Conservation (phyloP, 2,329 filamentous ascomycete genomes). For the Seiridium unicorne region DNA sequence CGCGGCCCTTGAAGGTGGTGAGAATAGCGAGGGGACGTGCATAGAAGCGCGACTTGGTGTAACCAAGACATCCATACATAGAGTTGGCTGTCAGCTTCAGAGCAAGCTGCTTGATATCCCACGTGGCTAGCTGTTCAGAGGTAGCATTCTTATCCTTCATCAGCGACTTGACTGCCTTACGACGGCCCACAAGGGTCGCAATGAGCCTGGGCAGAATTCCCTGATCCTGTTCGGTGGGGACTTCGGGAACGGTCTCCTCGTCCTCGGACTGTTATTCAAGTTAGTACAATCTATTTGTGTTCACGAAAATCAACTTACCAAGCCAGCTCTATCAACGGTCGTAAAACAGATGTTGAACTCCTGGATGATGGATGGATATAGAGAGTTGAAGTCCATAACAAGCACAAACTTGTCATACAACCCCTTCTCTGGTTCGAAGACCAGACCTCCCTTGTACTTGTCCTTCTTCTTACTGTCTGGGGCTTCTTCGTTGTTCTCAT, state of each 20-base stretch:
- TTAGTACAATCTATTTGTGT: slow-evolving; percentile 23
- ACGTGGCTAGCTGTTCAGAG: slow-evolving; percentile 81
- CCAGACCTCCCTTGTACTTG: slow-evolving; percentile 97
- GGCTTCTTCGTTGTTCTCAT: slow-evolving; percentile 65
- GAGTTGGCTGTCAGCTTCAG: slow-evolving; percentile 98
- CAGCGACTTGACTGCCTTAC: slow-evolving; percentile 88
- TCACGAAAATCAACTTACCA: slow-evolving; percentile 52
- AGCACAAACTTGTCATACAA: slow-evolving; percentile 97
- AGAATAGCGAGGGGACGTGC: slow-evolving; percentile 91
- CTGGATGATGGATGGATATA: slow-evolving; percentile 98
- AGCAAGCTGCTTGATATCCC: slow-evolving; percentile 97
- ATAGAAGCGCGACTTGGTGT: slow-evolving; percentile 96
- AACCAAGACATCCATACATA: slow-evolving; percentile 98
- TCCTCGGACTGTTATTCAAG: slow-evolving; percentile 59
- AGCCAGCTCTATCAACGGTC: slow-evolving; percentile 76
- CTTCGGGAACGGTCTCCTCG: slow-evolving; percentile 85
- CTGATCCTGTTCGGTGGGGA: slow-evolving; percentile 73
- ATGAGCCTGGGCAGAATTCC: slow-evolving; percentile 91
- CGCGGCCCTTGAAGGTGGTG: slow-evolving; percentile 94
- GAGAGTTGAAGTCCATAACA: slow-evolving; percentile 99
- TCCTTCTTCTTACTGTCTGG: slow-evolving; percentile 93
- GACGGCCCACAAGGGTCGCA: slow-evolving; percentile 82
- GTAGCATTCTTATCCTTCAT: slow-evolving; percentile 95
- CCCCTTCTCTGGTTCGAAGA: slow-evolving; percentile 96
- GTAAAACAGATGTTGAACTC: slow-evolving; percentile 99